Base-by-base conservation (phyloP, 129 eudicot genomes). In the Ambrosia artemisiifolia region DNA sequence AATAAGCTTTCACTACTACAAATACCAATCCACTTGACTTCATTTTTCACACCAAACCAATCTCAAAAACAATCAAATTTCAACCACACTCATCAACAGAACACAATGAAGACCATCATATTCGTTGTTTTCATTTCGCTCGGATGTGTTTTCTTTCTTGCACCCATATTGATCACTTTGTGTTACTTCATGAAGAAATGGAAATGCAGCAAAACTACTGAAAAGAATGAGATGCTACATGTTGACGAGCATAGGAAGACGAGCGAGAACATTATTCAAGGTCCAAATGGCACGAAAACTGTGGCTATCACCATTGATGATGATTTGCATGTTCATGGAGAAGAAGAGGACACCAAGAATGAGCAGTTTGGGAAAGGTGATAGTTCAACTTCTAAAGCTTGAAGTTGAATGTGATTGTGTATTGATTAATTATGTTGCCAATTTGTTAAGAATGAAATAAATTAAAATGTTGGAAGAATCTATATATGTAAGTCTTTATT, bases 221-320 rank as follows among this genome's bases (percentile, higher is more conserved):
- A 86, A 73, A 83, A 76, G 4, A 75, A 74, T 13, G 75, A 76
- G 18, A 46, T 73, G 53, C 74, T 86, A 35, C 81, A 62, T 13
- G 65, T 79, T 0, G 86, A 86, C 24, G 86, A 86, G 56, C 88
- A 83, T 64, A 10, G 66, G 75, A 84, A 82, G 24, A 76, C 86
- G 54, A 73, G 67, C 24, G 88, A 88, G 76, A 80, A 81, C 40
- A 75, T 81, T 32, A 80, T 81, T 11, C 55, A 70, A 2, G 96
- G 96, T 35, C 96, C 91, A 0, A 78, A 74, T 56, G 97, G 97
- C 3, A 73, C 34, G 1, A 47, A 88, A 80, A 53, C 77, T 24
- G 85, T 92, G 38, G 75, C 83, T 8, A 74, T 88, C 3, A 77
- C 88, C 5, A 69, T 88, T 1, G 96, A 92, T 67, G 96, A 92